phyloP scores from a whole-genome alignment of 2,329 filamentous ascomycete genomes.

The Trichoderma oligosporum region DNA sequence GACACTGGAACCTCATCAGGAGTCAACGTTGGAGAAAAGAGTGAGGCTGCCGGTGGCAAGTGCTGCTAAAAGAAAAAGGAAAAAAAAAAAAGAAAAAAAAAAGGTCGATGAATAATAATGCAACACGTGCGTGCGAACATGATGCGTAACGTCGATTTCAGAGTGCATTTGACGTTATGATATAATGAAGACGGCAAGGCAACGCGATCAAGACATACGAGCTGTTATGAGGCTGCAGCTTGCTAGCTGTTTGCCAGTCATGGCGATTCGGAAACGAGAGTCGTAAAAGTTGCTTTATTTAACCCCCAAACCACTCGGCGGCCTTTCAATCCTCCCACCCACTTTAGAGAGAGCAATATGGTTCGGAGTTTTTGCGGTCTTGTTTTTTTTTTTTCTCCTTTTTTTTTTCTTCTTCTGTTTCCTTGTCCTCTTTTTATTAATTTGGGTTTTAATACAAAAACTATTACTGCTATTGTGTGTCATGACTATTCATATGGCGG shows the following conservation, averaged over 20 bases:
- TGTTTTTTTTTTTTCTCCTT: neutral
- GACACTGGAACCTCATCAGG: conserved; percentile 58
- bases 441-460: conserved; percentile 42
- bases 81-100: neutral
- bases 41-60: conserved; percentile 58
- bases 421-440: conserved; percentile 34
- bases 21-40: conserved; percentile 66
- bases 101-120: neutral
- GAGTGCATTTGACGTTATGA: conserved; percentile 15
- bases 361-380: conserved; percentile 47
- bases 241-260: conserved; percentile 10
- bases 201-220: conserved; percentile 19
- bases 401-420: conserved; percentile 27
- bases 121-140: neutral
- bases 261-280: conserved; percentile 20
- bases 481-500: conserved; percentile 12
- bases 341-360: conserved; percentile 39
- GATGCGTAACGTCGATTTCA: conserved; percentile 6
- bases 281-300: conserved; percentile 12
- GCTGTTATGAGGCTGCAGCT: conserved; percentile 9
- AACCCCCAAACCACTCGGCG: conserved; percentile 23
- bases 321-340: conserved; percentile 7
- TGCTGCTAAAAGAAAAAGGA: conserved; percentile 62
- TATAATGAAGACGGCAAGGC: conserved; percentile 17
- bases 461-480: conserved; percentile 29